phyloP scores from a whole-genome alignment of 2,329 filamentous ascomycete species.

The Colletotrichum sp. region DNA sequence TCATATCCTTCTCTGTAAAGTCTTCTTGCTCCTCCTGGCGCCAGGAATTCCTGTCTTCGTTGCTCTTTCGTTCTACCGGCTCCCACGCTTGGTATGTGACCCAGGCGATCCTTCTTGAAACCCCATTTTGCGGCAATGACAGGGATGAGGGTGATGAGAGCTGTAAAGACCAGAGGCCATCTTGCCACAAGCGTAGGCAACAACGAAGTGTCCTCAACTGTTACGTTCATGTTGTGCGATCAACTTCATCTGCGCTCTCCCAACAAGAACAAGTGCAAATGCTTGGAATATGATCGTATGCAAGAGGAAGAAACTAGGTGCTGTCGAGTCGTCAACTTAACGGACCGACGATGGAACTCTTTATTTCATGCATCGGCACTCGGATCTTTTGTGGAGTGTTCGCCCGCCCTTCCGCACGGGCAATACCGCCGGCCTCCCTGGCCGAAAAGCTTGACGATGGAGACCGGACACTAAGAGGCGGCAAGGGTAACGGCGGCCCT shows the following conservation, averaged over 20 bases:
- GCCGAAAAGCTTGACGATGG: not conserved
- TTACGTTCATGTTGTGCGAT: not conserved
- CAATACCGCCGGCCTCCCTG: not conserved
- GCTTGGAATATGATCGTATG: not conserved
- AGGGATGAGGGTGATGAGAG: not conserved
- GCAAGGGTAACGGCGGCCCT: not conserved
- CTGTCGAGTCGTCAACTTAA: not conserved
- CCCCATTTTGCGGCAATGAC: not conserved
- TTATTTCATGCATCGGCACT: not conserved
- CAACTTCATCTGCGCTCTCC: not conserved
- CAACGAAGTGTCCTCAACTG: not conserved
- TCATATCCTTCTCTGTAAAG: not conserved
- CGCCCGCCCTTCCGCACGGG: not conserved
- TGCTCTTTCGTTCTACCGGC: not conserved
- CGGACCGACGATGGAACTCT: not conserved
- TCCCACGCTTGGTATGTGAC: not conserved
- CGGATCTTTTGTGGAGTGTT: not conserved
- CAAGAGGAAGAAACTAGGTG: not conserved
- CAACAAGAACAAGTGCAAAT: not conserved
- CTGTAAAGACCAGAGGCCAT: not conserved
- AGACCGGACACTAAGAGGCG: not conserved
- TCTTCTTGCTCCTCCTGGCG: not conserved
- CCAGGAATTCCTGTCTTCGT: not conserved
- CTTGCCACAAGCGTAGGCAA: not conserved
- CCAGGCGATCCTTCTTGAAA: not conserved